Evolutionary conservation across 2,329 filamentous ascomycete species (phyloP).

Genomic region (Ceratocystis alfenasii): DNA sequence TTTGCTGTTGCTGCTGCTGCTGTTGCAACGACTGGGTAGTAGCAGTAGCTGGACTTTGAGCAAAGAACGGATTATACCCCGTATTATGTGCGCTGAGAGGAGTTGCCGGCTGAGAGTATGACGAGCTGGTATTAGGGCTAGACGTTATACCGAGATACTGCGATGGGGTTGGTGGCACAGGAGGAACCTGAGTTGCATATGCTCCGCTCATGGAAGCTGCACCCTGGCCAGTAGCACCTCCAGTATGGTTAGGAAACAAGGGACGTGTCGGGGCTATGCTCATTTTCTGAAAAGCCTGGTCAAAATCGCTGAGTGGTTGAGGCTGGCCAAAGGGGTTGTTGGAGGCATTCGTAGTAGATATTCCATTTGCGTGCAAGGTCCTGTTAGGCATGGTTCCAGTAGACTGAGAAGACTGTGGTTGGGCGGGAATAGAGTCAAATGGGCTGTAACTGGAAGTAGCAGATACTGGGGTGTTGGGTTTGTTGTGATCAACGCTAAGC

Average conservation of each 20-base stretch:
- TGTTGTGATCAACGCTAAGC: conserved; percentile 26
- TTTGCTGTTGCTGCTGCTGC: conserved; percentile 25
- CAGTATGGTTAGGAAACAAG: conserved; percentile 65
- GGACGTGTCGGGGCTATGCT: conserved; percentile 39
- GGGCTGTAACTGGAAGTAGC: conserved; percentile 49
- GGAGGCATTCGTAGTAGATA: conserved; percentile 25
- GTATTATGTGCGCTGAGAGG: conserved; percentile 19
- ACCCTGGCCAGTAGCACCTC: conserved; percentile 41
- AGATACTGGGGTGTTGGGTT: conserved; percentile 31
- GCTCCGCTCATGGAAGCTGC: conserved; percentile 20
- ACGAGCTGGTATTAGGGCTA: conserved; percentile 22
- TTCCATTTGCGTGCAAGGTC: conserved; percentile 39
- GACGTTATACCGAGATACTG: conserved; percentile 30
- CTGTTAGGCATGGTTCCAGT: conserved; percentile 49
- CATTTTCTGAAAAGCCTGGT: conserved; percentile 47
- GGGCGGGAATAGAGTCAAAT: conserved; percentile 49
- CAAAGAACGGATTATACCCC: conserved; percentile 19
- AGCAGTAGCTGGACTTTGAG: conserved; percentile 1
- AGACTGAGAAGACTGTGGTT: conserved; percentile 52
- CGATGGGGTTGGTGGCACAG: conserved; percentile 54
- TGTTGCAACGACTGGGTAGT: neutral
- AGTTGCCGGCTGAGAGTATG: conserved; percentile 18
- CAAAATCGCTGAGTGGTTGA: conserved; percentile 37
- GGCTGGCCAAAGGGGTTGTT: conserved; percentile 60
- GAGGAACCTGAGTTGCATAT: conserved; percentile 42